Base-by-base conservation (phyloP, 148 eudicot genomes). In the Cornus suecica region DNA sequence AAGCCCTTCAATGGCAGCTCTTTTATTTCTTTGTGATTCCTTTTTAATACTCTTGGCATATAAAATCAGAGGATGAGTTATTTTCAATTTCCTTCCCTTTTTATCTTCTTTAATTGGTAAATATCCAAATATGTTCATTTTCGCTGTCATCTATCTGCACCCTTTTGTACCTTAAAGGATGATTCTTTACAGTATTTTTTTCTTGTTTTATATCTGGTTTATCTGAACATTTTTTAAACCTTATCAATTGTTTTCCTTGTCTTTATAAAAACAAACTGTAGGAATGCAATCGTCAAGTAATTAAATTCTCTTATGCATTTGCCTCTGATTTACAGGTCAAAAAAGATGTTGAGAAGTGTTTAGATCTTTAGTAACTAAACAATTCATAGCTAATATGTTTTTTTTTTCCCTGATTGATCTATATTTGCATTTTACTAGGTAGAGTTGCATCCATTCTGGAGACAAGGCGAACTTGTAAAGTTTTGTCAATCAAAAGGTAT, bases 361-460 rank as follows among this genome's bases (percentile, higher is more conserved):
- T 54, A 16, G n/a, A 14, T 54, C 61, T 2, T 32, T 32, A 32
- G 34, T 32, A 32, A 32, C 5, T 32, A 32, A 32, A 5, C 2
- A 32, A 70, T 22, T 20, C 20, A 22, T 26, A 60, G 29, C 66
- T 15, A 8, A n/a, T 48, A 34, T 29, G 51, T 31, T 58, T 60
- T 9, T 13, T 27, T 60, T 69, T 60, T 69, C 56, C 27, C 24
- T 30, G 27, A 7, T 32, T 60, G 66, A 58, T 72, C 42, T 56
- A 52, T 71, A 61, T 16, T 29, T 34, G 71, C 27, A 1, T 54
- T 54, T 66, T 72, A 51, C 75, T 28, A 80, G 83, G 77, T 80
- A 61, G 83, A 80, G 73, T 60, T 80, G 76, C 83, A 80, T 80
- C 83, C 83, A 8, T 80, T 80, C 52, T 80, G 83, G 83, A 67